phyloP scores from a whole-genome alignment of 2,329 filamentous ascomycete genomes.

The Aspergillus sp. region DNA sequence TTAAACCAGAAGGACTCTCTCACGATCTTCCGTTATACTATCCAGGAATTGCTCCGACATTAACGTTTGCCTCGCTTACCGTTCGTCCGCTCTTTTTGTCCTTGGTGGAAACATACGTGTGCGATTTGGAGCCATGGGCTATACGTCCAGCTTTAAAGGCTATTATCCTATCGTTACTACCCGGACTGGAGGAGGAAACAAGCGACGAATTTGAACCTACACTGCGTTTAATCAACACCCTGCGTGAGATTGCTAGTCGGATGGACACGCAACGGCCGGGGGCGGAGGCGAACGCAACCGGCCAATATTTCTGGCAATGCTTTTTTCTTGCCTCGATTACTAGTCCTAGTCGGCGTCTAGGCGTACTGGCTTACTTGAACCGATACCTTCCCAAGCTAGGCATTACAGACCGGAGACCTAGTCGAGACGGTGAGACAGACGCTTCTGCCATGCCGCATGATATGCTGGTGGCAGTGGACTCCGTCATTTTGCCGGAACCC shows the following conservation, averaged over 20 bases:
- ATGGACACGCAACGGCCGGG: constrained; percentile 55
- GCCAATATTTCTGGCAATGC: constrained; percentile 97
- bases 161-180: constrained; percentile 82
- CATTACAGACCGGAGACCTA: constrained; percentile 32
- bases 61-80: constrained; percentile 92
- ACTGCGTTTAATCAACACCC: constrained; percentile 71
- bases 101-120: constrained; percentile 76
- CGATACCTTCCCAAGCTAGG: constrained; percentile 75
- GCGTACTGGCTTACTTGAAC: constrained; percentile 81
- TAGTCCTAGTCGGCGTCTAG: constrained; percentile 77
- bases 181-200: constrained; percentile 91
- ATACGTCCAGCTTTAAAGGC: constrained; percentile 88
- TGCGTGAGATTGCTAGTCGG: constrained; percentile 61
- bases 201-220: constrained; percentile 96
- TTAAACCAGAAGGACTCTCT: constrained; percentile 76
- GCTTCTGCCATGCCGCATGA: constrained; percentile 24
- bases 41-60: constrained; percentile 80
- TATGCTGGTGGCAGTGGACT: constrained; percentile 41
- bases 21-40: constrained; percentile 84
- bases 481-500: constrained; percentile 72
- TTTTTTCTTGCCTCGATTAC: constrained; percentile 93
- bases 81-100: constrained; percentile 84
- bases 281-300: constrained; percentile 58
- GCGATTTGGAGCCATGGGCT: constrained; percentile 67
- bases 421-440: constrained; percentile 30